phyloP scores from a whole-genome alignment of 768 basidiomycete genomes.

The Lepiota subincarnata region DNA sequence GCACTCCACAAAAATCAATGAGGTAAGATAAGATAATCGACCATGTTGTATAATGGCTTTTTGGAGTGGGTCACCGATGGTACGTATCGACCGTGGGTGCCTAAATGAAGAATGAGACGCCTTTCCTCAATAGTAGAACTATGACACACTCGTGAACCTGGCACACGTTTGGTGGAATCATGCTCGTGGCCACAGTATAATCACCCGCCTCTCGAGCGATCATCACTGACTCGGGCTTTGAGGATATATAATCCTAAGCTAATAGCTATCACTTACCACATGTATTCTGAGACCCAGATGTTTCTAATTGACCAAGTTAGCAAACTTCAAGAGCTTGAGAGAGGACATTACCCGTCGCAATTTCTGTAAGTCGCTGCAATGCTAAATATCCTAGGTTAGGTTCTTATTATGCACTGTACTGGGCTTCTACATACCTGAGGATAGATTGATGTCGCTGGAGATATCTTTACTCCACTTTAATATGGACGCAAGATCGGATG shows the following conservation, averaged over 20 bases:
- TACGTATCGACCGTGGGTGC: constrained; percentile 56
- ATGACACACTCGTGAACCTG: constrained; percentile 63
- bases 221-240: constrained; percentile 38
- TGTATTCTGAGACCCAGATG: constrained; percentile 62
- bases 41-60: constrained; percentile 66
- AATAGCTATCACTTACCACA: constrained; percentile 34
- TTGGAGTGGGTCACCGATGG: constrained; percentile 57
- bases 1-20: not conserved
- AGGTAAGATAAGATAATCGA: constrained; percentile 25
- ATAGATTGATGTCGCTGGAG: constrained; percentile 66
- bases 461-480: constrained; percentile 75
- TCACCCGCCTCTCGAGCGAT: constrained; percentile 69
- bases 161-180: constrained; percentile 54
- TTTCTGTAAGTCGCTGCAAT: constrained; percentile 66
- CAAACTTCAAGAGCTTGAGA: not conserved
- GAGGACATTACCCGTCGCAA: constrained; percentile 48
- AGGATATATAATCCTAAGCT: not conserved
- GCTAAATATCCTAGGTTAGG: constrained; percentile 28
- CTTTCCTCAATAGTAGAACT: not conserved
- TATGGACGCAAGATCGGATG: constrained; percentile 62
- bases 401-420: not conserved
- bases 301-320: constrained; percentile 34
- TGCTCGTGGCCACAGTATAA: constrained; percentile 65
- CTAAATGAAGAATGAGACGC: constrained; percentile 26
- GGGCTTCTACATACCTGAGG: constrained; percentile 41